A percentile compares a stretch with the other conserved stretches of the same genome.
Evolutionary conservation across 805 yeast species (phyloP).

Genomic region (Kodamaea restingae): DNA sequence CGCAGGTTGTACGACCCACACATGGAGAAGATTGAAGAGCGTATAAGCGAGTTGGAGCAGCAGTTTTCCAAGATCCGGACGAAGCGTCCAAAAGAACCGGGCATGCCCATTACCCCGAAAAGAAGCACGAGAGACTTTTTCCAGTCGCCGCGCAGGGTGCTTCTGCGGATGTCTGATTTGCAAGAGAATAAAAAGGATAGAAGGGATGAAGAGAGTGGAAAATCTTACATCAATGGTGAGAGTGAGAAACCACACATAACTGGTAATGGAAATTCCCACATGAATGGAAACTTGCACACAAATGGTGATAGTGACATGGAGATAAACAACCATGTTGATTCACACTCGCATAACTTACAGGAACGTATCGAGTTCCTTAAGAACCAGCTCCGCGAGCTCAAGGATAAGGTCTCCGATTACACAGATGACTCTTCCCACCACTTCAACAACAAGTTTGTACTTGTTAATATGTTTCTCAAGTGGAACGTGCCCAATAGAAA

Average conservation of each 20-base stretch:
- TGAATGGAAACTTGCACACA: too few species aligned
- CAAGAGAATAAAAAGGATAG: not conserved
- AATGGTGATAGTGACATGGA: too few species aligned
- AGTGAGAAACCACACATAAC: too few species aligned
- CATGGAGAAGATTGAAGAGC: slow-evolving; percentile 20
- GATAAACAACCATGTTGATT: too few species aligned
- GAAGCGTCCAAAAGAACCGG: not conserved
- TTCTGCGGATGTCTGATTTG: slow-evolving; percentile 13
- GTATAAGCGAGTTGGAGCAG: slow-evolving; percentile 24
- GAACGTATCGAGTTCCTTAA: not conserved
- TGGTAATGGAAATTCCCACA: too few species aligned
- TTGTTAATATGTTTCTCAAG: slow-evolving; percentile 37
- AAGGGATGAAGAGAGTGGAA: not conserved
- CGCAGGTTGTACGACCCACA: slow-evolving; percentile 27
- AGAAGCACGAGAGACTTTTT: not conserved
- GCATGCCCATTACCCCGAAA: not conserved
- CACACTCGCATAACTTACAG: not conserved
- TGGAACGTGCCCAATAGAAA: slow-evolving; percentile 40
- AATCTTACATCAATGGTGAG: too few species aligned
- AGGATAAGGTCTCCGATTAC: not conserved
- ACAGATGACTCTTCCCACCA: not conserved
- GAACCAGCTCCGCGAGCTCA: not conserved
- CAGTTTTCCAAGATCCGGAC: slow-evolving; percentile 8
- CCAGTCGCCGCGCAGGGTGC: not conserved
- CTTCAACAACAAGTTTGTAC: slow-evolving; percentile 37